Conservation (phyloP, 2,329 filamentous ascomycete species). For the Alternaria sp. region DNA sequence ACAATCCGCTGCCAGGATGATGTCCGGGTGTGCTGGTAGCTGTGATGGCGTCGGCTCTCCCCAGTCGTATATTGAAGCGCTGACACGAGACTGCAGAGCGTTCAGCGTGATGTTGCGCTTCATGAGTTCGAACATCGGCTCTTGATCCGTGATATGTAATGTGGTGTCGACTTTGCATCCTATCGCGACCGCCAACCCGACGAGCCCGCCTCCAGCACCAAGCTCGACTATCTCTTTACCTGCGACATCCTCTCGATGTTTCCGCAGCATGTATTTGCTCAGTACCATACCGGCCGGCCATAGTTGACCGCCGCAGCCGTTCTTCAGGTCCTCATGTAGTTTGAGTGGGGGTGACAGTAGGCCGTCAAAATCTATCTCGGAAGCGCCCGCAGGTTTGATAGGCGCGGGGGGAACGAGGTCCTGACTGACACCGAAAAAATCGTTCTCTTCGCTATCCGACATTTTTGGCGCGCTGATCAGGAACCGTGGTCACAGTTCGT, state of each 20-base stretch:
- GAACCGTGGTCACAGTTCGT: background rate
- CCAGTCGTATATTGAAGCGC: conserved; percentile 82
- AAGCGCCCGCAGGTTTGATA: conserved; percentile 60
- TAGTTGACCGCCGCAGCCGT: conserved; percentile 89
- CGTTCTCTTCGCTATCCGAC: conserved; percentile 40
- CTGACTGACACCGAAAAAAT: conserved; percentile 55
- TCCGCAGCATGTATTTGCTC: conserved; percentile 81
- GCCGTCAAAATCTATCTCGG: conserved; percentile 70
- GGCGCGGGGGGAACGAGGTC: conserved; percentile 62
- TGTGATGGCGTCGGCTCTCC: conserved; percentile 51
- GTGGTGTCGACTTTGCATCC: conserved; percentile 61
- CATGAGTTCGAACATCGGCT: conserved; percentile 86
- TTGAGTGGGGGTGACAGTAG: conserved; percentile 72
- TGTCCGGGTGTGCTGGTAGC: conserved; percentile 67
- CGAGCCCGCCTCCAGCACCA: conserved; percentile 88
- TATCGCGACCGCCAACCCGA: conserved; percentile 68
- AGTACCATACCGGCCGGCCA: conserved; percentile 95
- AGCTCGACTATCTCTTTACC: conserved; percentile 85
- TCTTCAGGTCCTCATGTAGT: conserved; percentile 82
- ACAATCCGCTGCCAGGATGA: conserved; percentile 71
- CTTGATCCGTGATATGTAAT: conserved; percentile 86
- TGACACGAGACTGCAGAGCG: conserved; percentile 66
- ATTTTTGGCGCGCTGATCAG: conserved; percentile 9
- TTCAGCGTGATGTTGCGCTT: conserved; percentile 87
- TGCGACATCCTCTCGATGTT: conserved; percentile 67